Evolutionary conservation across 495 filamentous ascomycete genomes (phyloP).

Genomic region (Penicillium herquei): DNA sequence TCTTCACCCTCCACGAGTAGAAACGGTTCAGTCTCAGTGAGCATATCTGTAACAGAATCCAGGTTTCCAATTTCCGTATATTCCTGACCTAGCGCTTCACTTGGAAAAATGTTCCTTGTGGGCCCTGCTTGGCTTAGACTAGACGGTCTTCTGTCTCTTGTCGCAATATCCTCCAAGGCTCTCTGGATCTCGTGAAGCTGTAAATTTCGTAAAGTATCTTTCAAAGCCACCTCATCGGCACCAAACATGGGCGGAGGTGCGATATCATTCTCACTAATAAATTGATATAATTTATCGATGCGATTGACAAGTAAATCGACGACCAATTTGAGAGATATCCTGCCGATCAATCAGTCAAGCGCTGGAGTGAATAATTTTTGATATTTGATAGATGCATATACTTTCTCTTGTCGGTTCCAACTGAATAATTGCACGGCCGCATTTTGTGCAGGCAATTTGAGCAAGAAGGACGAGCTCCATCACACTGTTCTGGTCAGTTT

Average conservation of each 20-base stretch:
- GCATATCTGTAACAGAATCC: background rate
- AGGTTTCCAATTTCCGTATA: background rate
- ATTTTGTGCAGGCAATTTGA: constrained; percentile 12
- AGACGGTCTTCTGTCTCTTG: background rate
- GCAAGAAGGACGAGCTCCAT: constrained; percentile 8
- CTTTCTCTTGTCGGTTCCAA: constrained; percentile 7
- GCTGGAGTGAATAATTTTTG: no score
- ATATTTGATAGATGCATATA: background rate
- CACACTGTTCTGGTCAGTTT: constrained; percentile 6
- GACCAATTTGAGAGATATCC: constrained; percentile 10
- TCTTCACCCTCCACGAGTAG: background rate
- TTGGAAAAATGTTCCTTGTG: background rate
- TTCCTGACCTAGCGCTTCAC: background rate
- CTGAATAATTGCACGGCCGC: constrained; percentile 5
- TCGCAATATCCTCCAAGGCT: constrained; percentile 4
- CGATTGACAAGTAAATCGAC: constrained; percentile 9
- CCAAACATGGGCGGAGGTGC: constrained; percentile 7
- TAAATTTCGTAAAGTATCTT: constrained; percentile 1
- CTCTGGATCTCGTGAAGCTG: constrained; percentile 5
- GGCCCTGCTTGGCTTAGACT: background rate
- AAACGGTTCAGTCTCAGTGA: background rate
- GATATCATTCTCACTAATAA: constrained; percentile 3
- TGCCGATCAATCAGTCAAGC: background rate
- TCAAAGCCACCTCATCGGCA: constrained; percentile 8
- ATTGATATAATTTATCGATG: constrained; percentile 8